Percentiles rank a stretch among this genome's conserved stretches.
Evolutionary conservation across 2,329 filamentous ascomycete species (phyloP).

Genomic region (Monilinia aucupariae): DNA sequence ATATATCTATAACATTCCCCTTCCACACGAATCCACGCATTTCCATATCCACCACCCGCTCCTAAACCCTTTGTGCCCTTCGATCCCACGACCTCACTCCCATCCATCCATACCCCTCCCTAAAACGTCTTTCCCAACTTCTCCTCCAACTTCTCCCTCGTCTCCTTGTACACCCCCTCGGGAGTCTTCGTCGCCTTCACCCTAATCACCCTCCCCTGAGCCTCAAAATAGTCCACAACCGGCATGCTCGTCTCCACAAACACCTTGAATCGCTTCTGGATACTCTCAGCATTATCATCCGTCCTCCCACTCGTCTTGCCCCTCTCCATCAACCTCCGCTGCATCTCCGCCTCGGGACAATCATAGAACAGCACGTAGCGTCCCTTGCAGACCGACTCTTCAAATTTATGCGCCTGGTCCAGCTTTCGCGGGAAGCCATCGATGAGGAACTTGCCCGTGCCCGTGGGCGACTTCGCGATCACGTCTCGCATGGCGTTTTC

Average conservation of each 20-base stretch:
- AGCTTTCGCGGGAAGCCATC: conserved; percentile 92
- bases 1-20: conserved; percentile 9
- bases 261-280: conserved; percentile 90
- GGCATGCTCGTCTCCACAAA: conserved; percentile 98
- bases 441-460: conserved; percentile 67
- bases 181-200: conserved; percentile 66
- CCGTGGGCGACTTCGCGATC: conserved; percentile 46
- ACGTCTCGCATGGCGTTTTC: conserved; percentile 84
- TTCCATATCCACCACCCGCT: not conserved
- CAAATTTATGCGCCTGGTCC: conserved; percentile 93
- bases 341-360: conserved; percentile 85
- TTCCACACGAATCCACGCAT: not conserved
- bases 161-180: conserved; percentile 54
- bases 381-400: conserved; percentile 78
- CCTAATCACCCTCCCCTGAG: conserved; percentile 72
- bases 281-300: conserved; percentile 93
- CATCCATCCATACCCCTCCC: conserved; percentile 2
- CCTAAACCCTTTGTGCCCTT: not conserved
- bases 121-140: conserved; percentile 45
- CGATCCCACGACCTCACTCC: not conserved
- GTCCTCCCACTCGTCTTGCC: conserved; percentile 56
- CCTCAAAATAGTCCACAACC: conserved; percentile 79
- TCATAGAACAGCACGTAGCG: conserved; percentile 90
- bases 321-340: conserved; percentile 18
- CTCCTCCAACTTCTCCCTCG: conserved; percentile 45